Conservation (phyloP, 139 green algal genomes). For the Haematococcus sp. region DNA sequence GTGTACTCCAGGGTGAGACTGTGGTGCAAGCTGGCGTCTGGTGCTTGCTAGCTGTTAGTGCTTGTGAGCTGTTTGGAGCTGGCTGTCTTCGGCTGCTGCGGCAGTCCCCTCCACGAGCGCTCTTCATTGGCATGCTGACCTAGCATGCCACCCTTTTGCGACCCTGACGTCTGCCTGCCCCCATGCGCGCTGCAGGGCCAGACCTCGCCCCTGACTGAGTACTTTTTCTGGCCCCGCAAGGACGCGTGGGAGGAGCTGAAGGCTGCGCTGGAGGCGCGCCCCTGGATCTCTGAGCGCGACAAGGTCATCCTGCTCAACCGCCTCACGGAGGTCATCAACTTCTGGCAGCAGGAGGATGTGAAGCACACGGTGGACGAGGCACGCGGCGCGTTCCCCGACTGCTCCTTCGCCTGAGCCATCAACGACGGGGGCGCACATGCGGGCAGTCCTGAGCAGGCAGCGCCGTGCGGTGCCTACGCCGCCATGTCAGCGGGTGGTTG, state of each 20-base stretch:
- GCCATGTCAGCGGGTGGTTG: no score
- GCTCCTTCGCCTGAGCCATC: conserved; percentile 51
- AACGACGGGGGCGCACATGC: no score
- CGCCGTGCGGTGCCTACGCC: no score
- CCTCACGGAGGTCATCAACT: conserved; percentile 87
- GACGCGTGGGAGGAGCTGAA: conserved; percentile 93
- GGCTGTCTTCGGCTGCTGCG: background rate
- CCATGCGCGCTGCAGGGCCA: no score
- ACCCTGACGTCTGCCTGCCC: no score
- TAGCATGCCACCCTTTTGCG: no score
- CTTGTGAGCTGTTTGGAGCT: background rate
- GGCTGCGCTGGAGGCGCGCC: conserved; percentile 63
- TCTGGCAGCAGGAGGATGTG: conserved; percentile 77
- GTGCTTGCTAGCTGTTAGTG: no score
- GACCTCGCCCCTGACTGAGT: conserved; percentile 82
- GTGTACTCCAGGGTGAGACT: no score
- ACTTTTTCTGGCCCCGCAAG: conserved; percentile 87
- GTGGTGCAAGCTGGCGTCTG: conserved; percentile 11
- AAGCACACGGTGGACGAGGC: conserved; percentile 72
- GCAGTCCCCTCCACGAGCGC: background rate
- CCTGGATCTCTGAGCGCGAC: conserved; percentile 79
- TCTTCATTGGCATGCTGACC: no score
- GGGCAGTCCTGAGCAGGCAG: no score
- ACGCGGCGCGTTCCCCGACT: conserved; percentile 69
- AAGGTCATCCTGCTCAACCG: conserved; percentile 79